Evolutionary conservation across 257 asterid species (phyloP).

Genomic region (Sherardia arvensis): DNA sequence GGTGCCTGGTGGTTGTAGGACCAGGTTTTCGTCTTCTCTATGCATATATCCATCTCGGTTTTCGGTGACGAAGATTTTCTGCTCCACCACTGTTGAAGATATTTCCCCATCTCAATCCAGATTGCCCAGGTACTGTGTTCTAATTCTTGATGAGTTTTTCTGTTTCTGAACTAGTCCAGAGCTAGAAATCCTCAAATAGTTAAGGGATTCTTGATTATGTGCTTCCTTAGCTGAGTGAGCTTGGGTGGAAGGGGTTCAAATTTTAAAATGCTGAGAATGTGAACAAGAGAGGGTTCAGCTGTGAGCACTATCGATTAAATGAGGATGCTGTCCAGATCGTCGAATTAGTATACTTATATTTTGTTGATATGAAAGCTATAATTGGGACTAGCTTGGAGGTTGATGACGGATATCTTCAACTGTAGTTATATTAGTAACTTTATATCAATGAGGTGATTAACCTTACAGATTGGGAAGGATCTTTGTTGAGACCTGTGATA

Average conservation of each 20-base stretch:
- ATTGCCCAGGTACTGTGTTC: slow-evolving; percentile 40
- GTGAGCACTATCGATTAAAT: neutral
- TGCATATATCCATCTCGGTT: slow-evolving; percentile 51
- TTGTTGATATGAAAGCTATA: neutral
- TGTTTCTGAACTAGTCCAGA: neutral
- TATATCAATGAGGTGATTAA: neutral
- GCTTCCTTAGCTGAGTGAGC: neutral
- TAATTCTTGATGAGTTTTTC: neutral
- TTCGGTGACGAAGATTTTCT: slow-evolving; percentile 35
- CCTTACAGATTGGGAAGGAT: neutral
- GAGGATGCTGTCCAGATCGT: neutral
- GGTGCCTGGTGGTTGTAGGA: slow-evolving; percentile 31
- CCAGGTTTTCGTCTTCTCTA: slow-evolving; percentile 33
- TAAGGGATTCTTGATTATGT: neutral
- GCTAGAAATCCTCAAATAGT: neutral
- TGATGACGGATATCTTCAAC: neutral
- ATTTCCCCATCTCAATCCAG: slow-evolving; percentile 48
- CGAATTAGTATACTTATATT: neutral
- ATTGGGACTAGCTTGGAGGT: neutral
- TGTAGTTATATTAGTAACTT: neutral
- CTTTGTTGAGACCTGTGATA: neutral
- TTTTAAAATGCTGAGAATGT: neutral
- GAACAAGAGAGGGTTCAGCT: no score
- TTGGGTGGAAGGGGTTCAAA: neutral
- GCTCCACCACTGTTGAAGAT: slow-evolving; percentile 51